Conservation (phyloP, 2,329 filamentous ascomycete genomes). For the Monosporascus sp. region DNA sequence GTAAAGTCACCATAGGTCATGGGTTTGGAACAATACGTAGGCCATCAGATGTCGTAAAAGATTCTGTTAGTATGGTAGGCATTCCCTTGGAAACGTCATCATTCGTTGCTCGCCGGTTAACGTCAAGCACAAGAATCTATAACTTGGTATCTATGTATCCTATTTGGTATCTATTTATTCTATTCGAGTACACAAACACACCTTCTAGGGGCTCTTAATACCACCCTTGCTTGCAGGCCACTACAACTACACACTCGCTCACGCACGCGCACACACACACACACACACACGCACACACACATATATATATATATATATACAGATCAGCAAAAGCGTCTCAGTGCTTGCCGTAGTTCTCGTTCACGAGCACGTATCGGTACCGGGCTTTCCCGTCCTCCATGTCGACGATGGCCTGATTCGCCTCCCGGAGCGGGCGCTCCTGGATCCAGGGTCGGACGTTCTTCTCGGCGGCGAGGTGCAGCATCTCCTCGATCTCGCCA, state of each 20-base stretch:
- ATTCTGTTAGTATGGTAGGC: no score
- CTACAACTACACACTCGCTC: no score
- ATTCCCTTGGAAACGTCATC: no score
- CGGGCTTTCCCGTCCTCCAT: slow-evolving; percentile 51
- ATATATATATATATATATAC: not conserved
- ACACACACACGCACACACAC: no score
- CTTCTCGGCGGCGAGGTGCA: slow-evolving; percentile 54
- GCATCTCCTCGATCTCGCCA: slow-evolving; percentile 55
- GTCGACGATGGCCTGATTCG: slow-evolving; percentile 52
- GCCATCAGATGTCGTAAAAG: no score
- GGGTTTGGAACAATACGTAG: no score
- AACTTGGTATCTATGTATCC: not conserved
- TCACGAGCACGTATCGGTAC: slow-evolving; percentile 44
- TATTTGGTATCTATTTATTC: not conserved
- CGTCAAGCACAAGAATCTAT: no score
- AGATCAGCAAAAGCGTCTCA: slow-evolving; percentile 1
- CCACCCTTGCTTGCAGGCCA: no score
- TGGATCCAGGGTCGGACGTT: slow-evolving; percentile 54
- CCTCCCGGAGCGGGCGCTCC: slow-evolving; percentile 50
- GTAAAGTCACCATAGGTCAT: no score
- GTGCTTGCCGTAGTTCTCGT: slow-evolving; percentile 31
- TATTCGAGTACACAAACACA: not conserved
- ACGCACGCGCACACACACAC: no score
- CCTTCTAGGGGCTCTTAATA: not conserved
- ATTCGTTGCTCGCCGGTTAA: no score